Percentiles rank a stretch among this genome's conserved stretches.
These are phyloP conservation scores for Fusarium ramigenum DNA, from an alignment of 2,329 filamentous ascomycete species.

Conservation along the genomic window DNA sequence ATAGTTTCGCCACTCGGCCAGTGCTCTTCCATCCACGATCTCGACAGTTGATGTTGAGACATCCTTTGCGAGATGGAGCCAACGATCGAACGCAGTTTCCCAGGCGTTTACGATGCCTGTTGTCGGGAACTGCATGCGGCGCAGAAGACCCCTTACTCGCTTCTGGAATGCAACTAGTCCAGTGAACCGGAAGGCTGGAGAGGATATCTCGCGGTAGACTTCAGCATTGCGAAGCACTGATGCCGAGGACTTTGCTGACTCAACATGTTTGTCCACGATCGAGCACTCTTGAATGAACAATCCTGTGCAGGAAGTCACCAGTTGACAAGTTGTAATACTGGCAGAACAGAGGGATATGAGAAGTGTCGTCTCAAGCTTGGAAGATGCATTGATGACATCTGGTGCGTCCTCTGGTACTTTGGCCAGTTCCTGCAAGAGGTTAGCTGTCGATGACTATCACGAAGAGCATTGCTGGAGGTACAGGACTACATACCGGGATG, in stretches of 20 bases:
- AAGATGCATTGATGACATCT: constrained; percentile 62
- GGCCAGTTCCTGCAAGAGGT: constrained; percentile 59
- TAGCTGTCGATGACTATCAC: constrained; percentile 3
- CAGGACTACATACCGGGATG: constrained; percentile 54
- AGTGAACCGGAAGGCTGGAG: constrained; percentile 71
- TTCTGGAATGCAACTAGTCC: constrained; percentile 77
- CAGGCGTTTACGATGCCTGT: constrained; percentile 74
- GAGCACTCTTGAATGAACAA: constrained; percentile 70
- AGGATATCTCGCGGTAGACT: constrained; percentile 69
- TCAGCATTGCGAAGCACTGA: constrained; percentile 68
- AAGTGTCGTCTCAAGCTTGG: constrained; percentile 69
- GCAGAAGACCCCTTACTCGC: constrained; percentile 66
- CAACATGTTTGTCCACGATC: constrained; percentile 61
- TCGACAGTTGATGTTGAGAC: constrained; percentile 64
- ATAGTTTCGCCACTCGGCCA: constrained; percentile 74
- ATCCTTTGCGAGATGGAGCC: constrained; percentile 71
- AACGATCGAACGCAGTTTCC: constrained; percentile 72
- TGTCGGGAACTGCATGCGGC: constrained; percentile 69
- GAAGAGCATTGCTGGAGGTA: background rate
- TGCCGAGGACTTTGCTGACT: constrained; percentile 59
- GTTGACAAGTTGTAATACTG: constrained; percentile 71
- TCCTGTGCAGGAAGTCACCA: constrained; percentile 69
- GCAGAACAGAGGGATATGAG: constrained; percentile 72
- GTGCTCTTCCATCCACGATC: constrained; percentile 61
- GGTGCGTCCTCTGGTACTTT: constrained; percentile 63